Evolutionary conservation across 371 early-diverging fungal species (phyloP), one percentile per base, ranked within the genome.

Genomic region (Mucor saturninus): DNA sequence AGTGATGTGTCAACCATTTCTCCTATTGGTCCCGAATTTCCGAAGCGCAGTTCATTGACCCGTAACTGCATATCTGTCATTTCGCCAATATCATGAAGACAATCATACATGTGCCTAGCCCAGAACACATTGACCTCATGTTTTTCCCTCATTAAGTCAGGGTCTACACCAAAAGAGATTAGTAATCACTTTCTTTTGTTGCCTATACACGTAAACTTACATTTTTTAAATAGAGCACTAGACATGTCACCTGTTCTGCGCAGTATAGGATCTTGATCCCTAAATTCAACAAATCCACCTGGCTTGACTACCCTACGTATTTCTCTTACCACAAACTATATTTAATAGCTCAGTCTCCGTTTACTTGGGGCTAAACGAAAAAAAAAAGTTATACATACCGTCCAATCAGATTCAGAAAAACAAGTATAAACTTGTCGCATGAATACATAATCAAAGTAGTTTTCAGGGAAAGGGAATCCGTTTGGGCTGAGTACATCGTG

Each of bases 371-470:
- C 21, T 21, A 21, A 21, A 21, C 21, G 21, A 21, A 21, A 21
- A 15, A n/a, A 14, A 10, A 45, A 26, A 26, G 13, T 15, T 40
- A 39, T 45, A 42, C 59, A 60, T 75, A 77, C 80, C 51, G 54
- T 51, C 64, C 76, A 68, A 46, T 77, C 74, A 2, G 60, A 32
- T 57, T 65, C 39, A 8, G 75, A 72, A 49, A 76, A 81, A n/a
- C 79, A 75, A 11, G 60, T 61, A 49, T 73, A 78, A 1, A 76
- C 76, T 32, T 76, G 61, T 29, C 81, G 75, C 74, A 85, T 76
- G 54, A 82, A 79, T 30, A 86, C 72, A 64, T 77, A 88, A 59
- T 86, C 86, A 72, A 88, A 86, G 43, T 69, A 59, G 29, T 69
- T 67, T 51, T 83, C 80, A 0, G 79, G 74, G 65, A 72, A 87